Evolutionary conservation across 495 filamentous ascomycete genomes (phyloP).

Genomic region (Lichenothelia convexa): DNA sequence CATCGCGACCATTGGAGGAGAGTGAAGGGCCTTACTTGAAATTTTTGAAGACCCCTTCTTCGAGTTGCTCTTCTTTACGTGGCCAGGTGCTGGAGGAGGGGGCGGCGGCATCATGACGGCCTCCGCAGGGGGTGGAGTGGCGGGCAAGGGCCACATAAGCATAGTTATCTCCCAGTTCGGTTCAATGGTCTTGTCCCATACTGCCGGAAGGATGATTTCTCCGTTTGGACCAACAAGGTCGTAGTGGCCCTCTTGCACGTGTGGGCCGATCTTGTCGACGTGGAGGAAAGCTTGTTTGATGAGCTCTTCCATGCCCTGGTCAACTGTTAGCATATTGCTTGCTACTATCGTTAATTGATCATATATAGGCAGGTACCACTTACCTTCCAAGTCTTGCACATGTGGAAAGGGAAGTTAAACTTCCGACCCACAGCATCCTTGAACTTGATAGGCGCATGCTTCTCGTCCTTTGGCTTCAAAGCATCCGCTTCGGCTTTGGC

Average conservation of each 20-base stretch:
- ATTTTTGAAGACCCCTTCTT: neutral
- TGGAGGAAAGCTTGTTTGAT: conserved; percentile 79
- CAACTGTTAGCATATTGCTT: conserved; percentile 1
- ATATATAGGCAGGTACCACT: no score
- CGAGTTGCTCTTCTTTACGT: neutral
- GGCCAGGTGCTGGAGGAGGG: neutral
- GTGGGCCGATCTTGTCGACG: conserved; percentile 62
- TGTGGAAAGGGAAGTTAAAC: conserved; percentile 66
- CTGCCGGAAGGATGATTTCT: conserved; percentile 71
- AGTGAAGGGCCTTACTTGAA: neutral
- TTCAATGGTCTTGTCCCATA: conserved; percentile 73
- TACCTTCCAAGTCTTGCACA: conserved; percentile 70
- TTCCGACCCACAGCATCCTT: conserved; percentile 75
- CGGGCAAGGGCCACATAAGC: conserved; percentile 92
- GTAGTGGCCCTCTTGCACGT: conserved; percentile 72
- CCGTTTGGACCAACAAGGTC: conserved; percentile 69
- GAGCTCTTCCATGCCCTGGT: conserved; percentile 64
- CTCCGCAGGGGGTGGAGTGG: conserved; percentile 9
- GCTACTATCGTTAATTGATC: neutral
- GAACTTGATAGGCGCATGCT: conserved; percentile 50
- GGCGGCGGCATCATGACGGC: neutral
- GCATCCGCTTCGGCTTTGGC: conserved; percentile 33
- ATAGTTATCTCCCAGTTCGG: conserved; percentile 83
- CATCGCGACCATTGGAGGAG: neutral
- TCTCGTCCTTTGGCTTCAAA: conserved; percentile 20